Percentiles rank a stretch among this genome's conserved stretches.
phyloP scores from a whole-genome alignment of 257 asterid genomes.

The Capsicum pubescens region DNA sequence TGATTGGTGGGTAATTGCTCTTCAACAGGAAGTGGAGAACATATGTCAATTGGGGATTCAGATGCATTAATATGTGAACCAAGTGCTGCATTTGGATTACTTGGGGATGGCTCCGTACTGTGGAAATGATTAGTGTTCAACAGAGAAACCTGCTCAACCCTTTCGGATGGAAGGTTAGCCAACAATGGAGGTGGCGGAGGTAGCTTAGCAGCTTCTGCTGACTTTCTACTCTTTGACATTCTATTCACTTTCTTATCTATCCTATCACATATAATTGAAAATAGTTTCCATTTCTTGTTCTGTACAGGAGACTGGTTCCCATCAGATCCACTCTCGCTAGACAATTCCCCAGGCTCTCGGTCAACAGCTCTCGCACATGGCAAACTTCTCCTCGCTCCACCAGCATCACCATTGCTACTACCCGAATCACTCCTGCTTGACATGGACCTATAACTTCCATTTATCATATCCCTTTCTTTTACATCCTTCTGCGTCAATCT shows the following conservation, averaged over 20 bases:
- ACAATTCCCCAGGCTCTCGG: conserved; percentile 89
- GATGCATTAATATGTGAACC: conserved; percentile 30
- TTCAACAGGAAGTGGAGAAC: conserved; percentile 45
- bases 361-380: conserved; percentile 43
- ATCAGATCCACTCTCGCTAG: conserved; percentile 71
- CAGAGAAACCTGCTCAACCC: conserved; percentile 34
- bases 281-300: conserved; percentile 71
- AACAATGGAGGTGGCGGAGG: conserved; percentile 46
- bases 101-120: conserved; percentile 41
- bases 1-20: conserved; percentile 38
- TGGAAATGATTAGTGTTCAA: conserved; percentile 32
- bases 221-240: conserved; percentile 42
- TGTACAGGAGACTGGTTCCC: conserved; percentile 43
- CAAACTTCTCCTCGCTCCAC: conserved; percentile 41
- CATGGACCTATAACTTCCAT: too few species aligned
- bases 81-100: conserved; percentile 35
- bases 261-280: conserved; percentile 90
- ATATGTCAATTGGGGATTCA: conserved; percentile 41
- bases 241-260: conserved; percentile 55
- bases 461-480: too few species aligned
- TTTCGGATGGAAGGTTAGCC: conserved; percentile 36
- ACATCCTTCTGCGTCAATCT: too few species aligned
- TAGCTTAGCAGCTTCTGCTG: conserved; percentile 34
- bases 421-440: conserved; percentile 61
- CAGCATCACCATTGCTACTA: conserved; percentile 48